Evolutionary conservation across 1,284 basidiomycete genomes (phyloP).

Genomic region (Heterobasidion parviporum): DNA sequence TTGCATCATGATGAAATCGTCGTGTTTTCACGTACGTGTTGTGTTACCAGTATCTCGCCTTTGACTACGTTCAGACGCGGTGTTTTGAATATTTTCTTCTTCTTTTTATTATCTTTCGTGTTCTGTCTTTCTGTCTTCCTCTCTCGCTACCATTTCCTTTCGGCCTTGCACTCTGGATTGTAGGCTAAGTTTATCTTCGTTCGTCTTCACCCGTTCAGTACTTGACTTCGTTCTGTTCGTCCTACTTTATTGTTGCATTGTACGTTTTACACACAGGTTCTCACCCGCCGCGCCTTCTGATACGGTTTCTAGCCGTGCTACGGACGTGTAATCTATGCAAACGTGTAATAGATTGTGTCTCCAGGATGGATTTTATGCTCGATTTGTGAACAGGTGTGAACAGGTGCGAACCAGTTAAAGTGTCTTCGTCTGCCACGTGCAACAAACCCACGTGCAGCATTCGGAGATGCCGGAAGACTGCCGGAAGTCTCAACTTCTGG

Average conservation of each 20-base stretch:
- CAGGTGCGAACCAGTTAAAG: too few species aligned
- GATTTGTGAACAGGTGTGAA: too few species aligned
- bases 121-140: neutral
- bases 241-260: neutral
- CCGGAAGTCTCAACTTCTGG: too few species aligned
- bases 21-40: neutral
- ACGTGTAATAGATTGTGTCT: neutral
- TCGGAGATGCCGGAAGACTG: too few species aligned
- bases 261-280: neutral
- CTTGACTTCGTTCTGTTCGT: conserved; percentile 1
- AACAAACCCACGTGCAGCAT: neutral
- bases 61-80: neutral
- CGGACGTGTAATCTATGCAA: neutral
- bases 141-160: neutral
- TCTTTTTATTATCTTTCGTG: neutral
- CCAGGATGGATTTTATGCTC: neutral
- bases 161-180: neutral
- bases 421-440: neutral
- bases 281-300: neutral
- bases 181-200: neutral
- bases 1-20: neutral
- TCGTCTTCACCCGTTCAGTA: neutral
- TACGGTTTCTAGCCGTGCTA: neutral
- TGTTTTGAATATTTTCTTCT: neutral
- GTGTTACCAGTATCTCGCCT: neutral